phyloP scores from a whole-genome alignment of 495 filamentous ascomycete genomes.

The Penicillium maclennaniae region DNA sequence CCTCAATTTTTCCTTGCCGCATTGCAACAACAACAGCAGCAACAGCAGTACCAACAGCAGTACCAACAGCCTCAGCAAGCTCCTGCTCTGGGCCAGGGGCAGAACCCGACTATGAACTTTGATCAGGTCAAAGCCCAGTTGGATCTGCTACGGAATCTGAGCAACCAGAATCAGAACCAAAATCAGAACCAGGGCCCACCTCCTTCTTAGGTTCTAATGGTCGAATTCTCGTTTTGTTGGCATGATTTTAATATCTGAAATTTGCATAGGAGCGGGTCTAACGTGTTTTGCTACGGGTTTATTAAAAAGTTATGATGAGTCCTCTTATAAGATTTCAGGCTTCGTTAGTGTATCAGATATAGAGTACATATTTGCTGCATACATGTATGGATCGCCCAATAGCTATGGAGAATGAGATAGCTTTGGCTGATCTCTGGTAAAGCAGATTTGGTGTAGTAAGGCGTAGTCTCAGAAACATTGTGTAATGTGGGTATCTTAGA shows the following conservation, averaged over 20 bases:
- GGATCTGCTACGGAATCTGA: conserved; percentile 43
- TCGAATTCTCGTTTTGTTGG: conserved; percentile 9
- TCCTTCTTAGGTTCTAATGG: conserved; percentile 23
- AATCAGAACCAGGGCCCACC: conserved; percentile 38
- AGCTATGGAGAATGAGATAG: not conserved
- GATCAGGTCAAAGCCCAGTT: conserved; percentile 46
- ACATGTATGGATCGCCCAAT: conserved; percentile 11
- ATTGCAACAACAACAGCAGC: conserved; percentile 43
- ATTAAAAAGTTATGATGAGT: conserved; percentile 14
- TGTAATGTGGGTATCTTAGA: conserved; percentile 10
- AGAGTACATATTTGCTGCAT: conserved; percentile 16
- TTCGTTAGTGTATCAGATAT: conserved; percentile 5
- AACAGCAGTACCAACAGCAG: conserved; percentile 32
- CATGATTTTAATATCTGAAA: conserved; percentile 15
- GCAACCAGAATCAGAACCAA: conserved; percentile 34
- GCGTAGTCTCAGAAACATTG: not conserved
- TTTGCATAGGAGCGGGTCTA: conserved; percentile 31
- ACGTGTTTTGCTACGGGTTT: conserved; percentile 6
- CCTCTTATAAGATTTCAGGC: not conserved
- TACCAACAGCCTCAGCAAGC: conserved; percentile 35
- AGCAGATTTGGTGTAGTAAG: not conserved
- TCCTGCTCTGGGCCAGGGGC: conserved; percentile 37
- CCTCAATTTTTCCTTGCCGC: conserved; percentile 56
- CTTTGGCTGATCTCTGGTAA: not conserved
- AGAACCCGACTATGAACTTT: conserved; percentile 35